phyloP scores from a whole-genome alignment of 257 asterid species.

The Anisodus tanguticus region DNA sequence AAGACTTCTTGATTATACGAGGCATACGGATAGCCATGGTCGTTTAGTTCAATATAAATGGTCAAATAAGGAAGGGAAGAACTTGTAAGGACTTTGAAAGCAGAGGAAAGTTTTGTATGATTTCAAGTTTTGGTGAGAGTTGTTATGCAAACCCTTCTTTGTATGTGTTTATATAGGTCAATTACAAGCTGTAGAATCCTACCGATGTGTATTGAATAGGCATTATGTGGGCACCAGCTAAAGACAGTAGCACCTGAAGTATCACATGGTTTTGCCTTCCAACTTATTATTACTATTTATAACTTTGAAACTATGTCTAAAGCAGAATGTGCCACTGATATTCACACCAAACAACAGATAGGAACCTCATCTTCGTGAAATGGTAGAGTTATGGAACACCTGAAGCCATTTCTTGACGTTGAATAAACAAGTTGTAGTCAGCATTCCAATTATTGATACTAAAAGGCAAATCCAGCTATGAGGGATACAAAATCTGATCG shows the following conservation, averaged over 20 bases:
- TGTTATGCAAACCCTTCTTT: neutral
- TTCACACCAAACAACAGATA: neutral
- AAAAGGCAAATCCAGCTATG: neutral
- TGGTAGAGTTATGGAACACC: neutral
- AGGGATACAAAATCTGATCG: neutral
- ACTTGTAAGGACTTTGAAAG: neutral
- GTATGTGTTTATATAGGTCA: neutral
- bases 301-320: neutral
- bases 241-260: neutral
- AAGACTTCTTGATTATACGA: neutral
- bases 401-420: neutral
- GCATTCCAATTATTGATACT: neutral
- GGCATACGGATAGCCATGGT: conserved; percentile 26
- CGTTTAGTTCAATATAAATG: neutral
- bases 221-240: neutral
- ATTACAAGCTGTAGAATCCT: neutral
- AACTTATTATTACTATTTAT: conserved; percentile 12
- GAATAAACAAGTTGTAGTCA: neutral
- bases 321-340: neutral
- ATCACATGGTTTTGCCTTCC: conserved; percentile 34
- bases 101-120: conserved; percentile 4
- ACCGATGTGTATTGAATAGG: neutral
- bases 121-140: neutral
- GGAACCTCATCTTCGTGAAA: conserved; percentile 8
- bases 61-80: neutral